These are phyloP conservation scores for Penicillium sp. DNA, from an alignment of 2,329 filamentous ascomycete genomes.

Conservation along the genomic window DNA sequence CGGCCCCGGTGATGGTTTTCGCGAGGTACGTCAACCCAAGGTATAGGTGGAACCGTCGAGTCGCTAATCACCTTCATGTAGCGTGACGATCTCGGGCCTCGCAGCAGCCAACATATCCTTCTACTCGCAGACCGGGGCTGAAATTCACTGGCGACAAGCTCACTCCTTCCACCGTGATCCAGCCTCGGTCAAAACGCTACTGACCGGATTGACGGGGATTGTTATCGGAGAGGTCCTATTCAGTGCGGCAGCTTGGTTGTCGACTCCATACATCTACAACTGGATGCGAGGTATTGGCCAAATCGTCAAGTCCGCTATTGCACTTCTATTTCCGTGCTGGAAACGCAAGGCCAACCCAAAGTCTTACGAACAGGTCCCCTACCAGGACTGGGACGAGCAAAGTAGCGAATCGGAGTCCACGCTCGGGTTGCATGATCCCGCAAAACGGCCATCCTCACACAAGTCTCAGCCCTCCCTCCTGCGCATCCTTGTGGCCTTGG, in stretches of 20 bases:
- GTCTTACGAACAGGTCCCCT: conserved; percentile 14
- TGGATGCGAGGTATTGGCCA: conserved; percentile 3
- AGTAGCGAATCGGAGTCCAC: conserved; percentile 5
- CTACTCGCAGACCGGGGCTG: conserved; percentile 24
- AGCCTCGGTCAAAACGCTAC: conserved; percentile 23
- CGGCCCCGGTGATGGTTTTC: conserved; percentile 8
- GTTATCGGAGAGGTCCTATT: conserved; percentile 22
- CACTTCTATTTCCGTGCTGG: conserved; percentile 4
- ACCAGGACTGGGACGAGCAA: conserved; percentile 17
- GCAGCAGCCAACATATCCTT: conserved; percentile 28
- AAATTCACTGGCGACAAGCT: conserved; percentile 30
- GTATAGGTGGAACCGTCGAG: background rate
- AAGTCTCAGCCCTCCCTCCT: conserved; percentile 2
- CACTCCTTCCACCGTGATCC: conserved; percentile 24
- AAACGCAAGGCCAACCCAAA: conserved; percentile 4
- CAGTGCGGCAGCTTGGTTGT: conserved; percentile 13
- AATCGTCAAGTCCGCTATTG: conserved; percentile 1
- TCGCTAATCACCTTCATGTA: conserved; percentile 6
- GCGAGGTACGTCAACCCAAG: conserved; percentile 12
- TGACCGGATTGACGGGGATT: conserved; percentile 23
- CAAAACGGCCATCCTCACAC: background rate
- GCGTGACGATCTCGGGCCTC: conserved; percentile 21
- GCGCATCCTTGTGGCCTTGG: conserved; percentile 8
- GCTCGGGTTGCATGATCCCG: conserved; percentile 1
- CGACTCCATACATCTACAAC: conserved; percentile 18